Base-by-base conservation (phyloP, 306 rosid species). In the Parietaria judaica region DNA sequence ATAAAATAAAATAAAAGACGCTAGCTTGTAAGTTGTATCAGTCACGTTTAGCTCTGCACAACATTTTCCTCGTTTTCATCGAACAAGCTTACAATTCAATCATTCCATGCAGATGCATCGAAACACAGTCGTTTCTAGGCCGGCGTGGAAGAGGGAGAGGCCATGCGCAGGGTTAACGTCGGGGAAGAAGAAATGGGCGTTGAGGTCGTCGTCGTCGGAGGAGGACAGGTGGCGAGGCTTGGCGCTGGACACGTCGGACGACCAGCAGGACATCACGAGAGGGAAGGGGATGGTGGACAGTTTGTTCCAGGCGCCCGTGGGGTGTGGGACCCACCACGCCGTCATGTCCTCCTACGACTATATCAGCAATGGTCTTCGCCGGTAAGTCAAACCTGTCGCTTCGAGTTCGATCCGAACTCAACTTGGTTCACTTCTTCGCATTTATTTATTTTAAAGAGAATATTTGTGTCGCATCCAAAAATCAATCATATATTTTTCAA, bases 281-380 rank as follows among this genome's bases (percentile, higher is more conserved):
- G 90, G 97, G 56, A 89, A 89, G 70, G 97, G 97, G 36, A 77
- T 69, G 95, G 97, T 79, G 57, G 94, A 84, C 73, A 63, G 79
- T 46, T 77, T 84, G 57, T 89, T 84, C 74, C 97, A 89, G 80
- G 88, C 95, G 48, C 83, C 95, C 58, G 54, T 66, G 77, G 83
- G 65, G 1, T 4, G 70, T 64, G 97, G 97, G 3, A 89, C 97
- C 52, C 95, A 86, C 80, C 46, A 82, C 71, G 89, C 94, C 36
- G 77, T 89, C 75, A 57, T 86, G 87, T 86, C 83, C 71, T 89
- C 95, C 52, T 75, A 80, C 65, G 97, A 86, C 16, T 89, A 89
- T 56, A 54, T 82, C 64, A 86, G 97, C 58, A 14, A 80, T 3
- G 89, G 89, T 36, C 87, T 86, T 71, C 92, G 87, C 53, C 75